Base-by-base conservation (phyloP, 129 eudicot genomes). In the Lonicera japonica region DNA sequence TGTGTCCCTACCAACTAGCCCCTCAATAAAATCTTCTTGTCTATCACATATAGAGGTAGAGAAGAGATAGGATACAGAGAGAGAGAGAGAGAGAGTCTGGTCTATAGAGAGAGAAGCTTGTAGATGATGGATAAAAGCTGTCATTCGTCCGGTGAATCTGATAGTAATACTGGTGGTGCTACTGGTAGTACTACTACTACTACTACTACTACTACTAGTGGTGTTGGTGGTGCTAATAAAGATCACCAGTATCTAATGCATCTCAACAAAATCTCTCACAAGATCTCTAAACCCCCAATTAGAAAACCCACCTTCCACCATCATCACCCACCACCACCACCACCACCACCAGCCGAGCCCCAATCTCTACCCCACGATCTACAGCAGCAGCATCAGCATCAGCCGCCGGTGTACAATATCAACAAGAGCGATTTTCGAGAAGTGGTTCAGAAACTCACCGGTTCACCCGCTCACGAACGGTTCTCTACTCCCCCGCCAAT, bases 361-460 rank as follows among this genome's bases (percentile, higher is more conserved):
- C 78, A 45, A 8, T 34, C 12, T n/a, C 77, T 77, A 61, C 80
- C 59, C 21, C 83, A 64, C 11, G 76, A 74, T 14, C 85, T 21
- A 21, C 81, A 63, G 13, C 82, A 61, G 21, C 95, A 73, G 45
- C 80, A 77, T 19, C 95, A 73, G 45, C 80, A 77, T 19, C 97
- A 90, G 34, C 97, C 98, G 9, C 98, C 98, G 61, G 98, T 92
- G 18, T 87, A 84, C 61, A 92, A 87, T 52, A 90, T 92, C 72
- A 87, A 81, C 69, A 92, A 92, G 63, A 80, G 69, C 53, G 98
- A 92, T 55, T 92, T 92, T 64, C 84, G 98, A 0, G 96, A 87
- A 13, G 98, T 92, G 11, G 98, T 92, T 48, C 98, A 92, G 79
- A 85, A 82, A 52, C 95, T 92, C 45, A 92, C 98, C 45, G 98